Conservation (phyloP, 2,329 filamentous ascomycete genomes). For the Trichoderma cornu-damae region DNA sequence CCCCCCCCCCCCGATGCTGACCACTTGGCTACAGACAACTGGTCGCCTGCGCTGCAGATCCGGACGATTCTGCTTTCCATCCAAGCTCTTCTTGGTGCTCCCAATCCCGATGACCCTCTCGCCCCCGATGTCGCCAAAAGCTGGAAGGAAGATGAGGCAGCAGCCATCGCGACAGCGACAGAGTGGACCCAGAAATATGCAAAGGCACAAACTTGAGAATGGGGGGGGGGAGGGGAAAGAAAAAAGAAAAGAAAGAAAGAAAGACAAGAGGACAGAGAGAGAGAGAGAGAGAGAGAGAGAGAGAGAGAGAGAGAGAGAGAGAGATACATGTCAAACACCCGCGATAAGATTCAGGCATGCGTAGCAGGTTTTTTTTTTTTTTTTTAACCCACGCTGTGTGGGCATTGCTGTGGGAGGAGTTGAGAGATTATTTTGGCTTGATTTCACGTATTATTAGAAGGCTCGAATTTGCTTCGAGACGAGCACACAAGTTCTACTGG, state of each 20-base stretch:
- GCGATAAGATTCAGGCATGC: conserved; percentile 4
- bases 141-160: conserved; percentile 94
- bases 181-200: conserved; percentile 90
- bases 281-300: too few species aligned
- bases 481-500: background rate
- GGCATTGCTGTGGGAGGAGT: conserved; percentile 25
- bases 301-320: conserved; percentile 16
- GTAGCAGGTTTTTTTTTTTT: too few species aligned
- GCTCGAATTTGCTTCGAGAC: conserved; percentile 16
- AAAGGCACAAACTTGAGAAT: conserved; percentile 37
- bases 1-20: conserved; percentile 8
- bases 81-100: conserved; percentile 89
- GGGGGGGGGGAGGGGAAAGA: background rate
- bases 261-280: background rate
- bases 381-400: conserved; percentile 18
- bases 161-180: conserved; percentile 83
- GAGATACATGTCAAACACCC: conserved; percentile 9
- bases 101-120: conserved; percentile 96
- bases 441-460: conserved; percentile 18
- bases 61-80: conserved; percentile 98
- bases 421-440: conserved; percentile 18
- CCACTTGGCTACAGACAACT: conserved; percentile 67
- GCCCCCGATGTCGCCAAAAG: conserved; percentile 95
- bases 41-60: conserved; percentile 96
- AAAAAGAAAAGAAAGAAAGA: background rate